Base-by-base conservation (phyloP, 192 early-diverging fungal species). In the Coemansia sp. region DNA sequence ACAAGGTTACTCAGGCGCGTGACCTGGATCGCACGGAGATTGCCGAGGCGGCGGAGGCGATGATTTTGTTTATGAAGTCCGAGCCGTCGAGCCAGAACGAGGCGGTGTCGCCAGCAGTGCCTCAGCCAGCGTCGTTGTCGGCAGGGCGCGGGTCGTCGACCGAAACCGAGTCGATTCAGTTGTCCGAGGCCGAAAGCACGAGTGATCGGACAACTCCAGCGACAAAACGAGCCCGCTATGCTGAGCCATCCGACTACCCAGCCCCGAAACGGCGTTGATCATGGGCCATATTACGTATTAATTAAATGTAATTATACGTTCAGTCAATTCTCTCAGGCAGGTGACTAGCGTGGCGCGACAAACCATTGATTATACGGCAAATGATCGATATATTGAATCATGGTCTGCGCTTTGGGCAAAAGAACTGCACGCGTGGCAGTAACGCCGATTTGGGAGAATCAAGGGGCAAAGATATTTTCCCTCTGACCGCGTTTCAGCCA, bases 21-120 rank as follows among this genome's bases (percentile, higher is more conserved):
- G 47, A 16, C 9, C 11, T 22, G 26, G 47, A 57, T 27, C 56
- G 41, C 19, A 19, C 38, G 35, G 72, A 74, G 59, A 60, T 65
- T 3, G 64, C 67, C 1, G 74, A 70, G 65, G 75, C 69, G 1
- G 75, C 75, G 4, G 75, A 71, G 59, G 53, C 75, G 37, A 77
- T 77, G 75, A 77, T 77, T 25, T 21, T 77, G 62, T 71, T 77
- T 25, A 77, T 71, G 69, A 59, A 53, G 38, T 72, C 69, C 11
- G 64, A 72, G 54, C 45, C 62, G 19, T 65, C 64, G 21, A 65
- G 63, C 47, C 69, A 72, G 61, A 59, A 62, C 26, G 59, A 57
- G 19, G 59, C 53, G 8, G 47, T 53, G 27, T 47, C 43, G 17
- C 37, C 64, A 22, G 37, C 61, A 31, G 29, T 7, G 29, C 23